Conservation (phyloP, 192 early-diverging fungal species). For the Pilaira anomala region DNA sequence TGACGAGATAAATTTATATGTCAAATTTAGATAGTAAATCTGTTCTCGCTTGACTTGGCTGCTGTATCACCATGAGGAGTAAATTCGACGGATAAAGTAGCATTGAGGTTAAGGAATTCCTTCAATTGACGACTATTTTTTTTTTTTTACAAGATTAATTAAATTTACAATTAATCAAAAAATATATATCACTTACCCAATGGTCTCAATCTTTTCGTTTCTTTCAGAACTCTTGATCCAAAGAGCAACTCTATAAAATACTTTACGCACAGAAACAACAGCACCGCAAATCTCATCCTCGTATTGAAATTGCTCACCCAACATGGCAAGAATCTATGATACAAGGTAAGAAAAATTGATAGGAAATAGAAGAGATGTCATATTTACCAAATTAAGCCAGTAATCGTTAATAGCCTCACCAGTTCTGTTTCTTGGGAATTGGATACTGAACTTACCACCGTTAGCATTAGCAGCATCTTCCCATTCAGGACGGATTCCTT, state of each 20-base stretch:
- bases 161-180: too few species aligned
- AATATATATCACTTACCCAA: conserved; percentile 50
- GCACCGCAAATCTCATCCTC: conserved; percentile 84
- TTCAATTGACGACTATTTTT: conserved; percentile 22
- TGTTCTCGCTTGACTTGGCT: conserved; percentile 14
- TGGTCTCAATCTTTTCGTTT: conserved; percentile 40
- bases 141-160: neutral
- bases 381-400: conserved; percentile 79
- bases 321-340: conserved; percentile 74
- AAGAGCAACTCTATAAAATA: conserved; percentile 77
- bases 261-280: conserved; percentile 83
- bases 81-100: conserved; percentile 20
- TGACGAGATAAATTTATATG: too few species aligned
- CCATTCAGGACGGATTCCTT: conserved; percentile 92
- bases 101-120: conserved; percentile 15
- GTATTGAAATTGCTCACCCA: conserved; percentile 84
- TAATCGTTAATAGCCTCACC: conserved; percentile 73
- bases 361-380: neutral
- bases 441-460: conserved; percentile 90
- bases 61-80: conserved; percentile 28
- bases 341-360: neutral
- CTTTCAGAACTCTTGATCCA: conserved; percentile 73
- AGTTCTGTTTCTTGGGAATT: conserved; percentile 65
- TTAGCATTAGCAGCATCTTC: conserved; percentile 88
- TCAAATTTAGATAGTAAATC: neutral